phyloP scores from a whole-genome alignment of 2,329 filamentous ascomycete genomes.

The Alternaria sp. region DNA sequence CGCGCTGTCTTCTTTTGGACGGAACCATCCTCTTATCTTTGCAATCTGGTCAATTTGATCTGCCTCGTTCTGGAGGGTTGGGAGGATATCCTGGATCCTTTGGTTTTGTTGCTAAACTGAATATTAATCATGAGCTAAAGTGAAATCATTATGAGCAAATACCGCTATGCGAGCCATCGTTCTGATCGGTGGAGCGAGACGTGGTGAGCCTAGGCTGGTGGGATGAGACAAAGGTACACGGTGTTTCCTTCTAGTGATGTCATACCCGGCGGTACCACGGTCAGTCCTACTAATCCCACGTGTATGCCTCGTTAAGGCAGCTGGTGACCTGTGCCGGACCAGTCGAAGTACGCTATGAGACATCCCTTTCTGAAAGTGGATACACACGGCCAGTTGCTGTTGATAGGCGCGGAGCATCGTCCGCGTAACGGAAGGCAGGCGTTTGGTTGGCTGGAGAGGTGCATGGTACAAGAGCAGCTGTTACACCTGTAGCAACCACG shows the following conservation, averaged over 20 bases:
- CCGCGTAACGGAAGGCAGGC: not conserved
- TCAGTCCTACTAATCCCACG: not conserved
- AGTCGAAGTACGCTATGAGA: not conserved
- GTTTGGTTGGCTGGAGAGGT: not conserved
- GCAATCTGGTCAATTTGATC: conserved; percentile 40
- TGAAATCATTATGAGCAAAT: not conserved
- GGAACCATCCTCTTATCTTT: conserved; percentile 37
- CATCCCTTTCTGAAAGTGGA: not conserved
- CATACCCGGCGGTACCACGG: conserved; percentile 3
- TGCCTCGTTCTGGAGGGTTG: conserved; percentile 17
- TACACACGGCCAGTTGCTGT: not conserved
- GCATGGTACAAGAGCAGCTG: not conserved
- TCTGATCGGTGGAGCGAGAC: not conserved
- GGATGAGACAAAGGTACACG: not conserved
- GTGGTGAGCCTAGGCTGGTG: not conserved
- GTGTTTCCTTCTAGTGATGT: conserved; percentile 7
- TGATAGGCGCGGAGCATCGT: not conserved
- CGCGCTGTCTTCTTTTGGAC: conserved; percentile 28
- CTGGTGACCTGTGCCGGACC: not conserved
- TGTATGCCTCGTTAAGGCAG: conserved; percentile 1
- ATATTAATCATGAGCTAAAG: conserved; percentile 1
- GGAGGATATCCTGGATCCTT: conserved; percentile 24
- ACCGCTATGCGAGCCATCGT: conserved; percentile 14
- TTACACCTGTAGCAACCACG: not conserved
- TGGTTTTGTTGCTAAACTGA: conserved; percentile 22